Percentiles rank a stretch among this genome's conserved stretches.
Conservation (phyloP, 768 basidiomycete genomes). For the Daedalea quercina region DNA sequence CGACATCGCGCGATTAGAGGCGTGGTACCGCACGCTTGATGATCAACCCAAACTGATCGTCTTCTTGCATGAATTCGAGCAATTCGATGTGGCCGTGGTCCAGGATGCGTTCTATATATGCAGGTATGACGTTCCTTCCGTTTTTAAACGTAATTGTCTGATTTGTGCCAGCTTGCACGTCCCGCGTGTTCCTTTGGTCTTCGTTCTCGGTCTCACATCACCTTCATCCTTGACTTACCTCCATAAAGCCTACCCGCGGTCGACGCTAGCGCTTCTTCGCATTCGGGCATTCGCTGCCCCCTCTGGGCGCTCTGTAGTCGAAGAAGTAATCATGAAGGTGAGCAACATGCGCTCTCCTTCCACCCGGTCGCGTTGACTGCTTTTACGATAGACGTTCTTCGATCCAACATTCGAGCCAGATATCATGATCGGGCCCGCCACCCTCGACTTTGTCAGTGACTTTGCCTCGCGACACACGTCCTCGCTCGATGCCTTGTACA, state of each 20-base stretch:
- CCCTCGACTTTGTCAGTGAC: conserved; percentile 50
- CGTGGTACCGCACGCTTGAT: conserved; percentile 41
- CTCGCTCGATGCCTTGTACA: conserved; percentile 50
- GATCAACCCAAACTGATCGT: conserved; percentile 40
- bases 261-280: conserved; percentile 51
- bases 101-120: conserved; percentile 69
- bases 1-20: conserved; percentile 53
- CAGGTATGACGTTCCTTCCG: conserved; percentile 35
- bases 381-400: conserved; percentile 50
- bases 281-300: conserved; percentile 46
- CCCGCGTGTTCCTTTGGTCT: conserved; percentile 52
- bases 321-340: conserved; percentile 52
- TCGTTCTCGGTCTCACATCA: conserved; percentile 55
- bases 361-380: not conserved
- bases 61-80: conserved; percentile 70
- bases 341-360: not conserved
- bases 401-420: conserved; percentile 52
- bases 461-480: conserved; percentile 49
- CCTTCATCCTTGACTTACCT: conserved; percentile 45
- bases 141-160: not conserved
- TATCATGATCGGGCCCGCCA: conserved; percentile 52
- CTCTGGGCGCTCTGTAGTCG: conserved; percentile 38
- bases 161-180: conserved; percentile 38
- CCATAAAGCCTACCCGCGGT: conserved; percentile 50
- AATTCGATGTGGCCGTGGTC: conserved; percentile 53